Conservation (phyloP, 1,139 yeast species). For the Meyerozyma athensensis region DNA sequence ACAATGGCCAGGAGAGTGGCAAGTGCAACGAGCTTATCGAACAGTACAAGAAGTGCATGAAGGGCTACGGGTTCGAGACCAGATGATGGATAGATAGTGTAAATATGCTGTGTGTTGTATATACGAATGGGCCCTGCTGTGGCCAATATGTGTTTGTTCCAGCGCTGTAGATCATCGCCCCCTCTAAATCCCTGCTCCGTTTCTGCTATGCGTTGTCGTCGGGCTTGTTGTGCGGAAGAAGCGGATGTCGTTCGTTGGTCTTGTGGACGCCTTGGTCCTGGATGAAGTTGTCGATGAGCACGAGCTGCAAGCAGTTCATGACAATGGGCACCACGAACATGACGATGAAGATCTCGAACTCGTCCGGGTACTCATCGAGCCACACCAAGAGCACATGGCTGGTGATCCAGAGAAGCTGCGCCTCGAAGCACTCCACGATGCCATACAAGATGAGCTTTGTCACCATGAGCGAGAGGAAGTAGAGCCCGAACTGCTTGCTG, state of each 20-base stretch:
- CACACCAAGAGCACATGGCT: conserved; percentile 55
- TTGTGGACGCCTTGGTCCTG: conserved; percentile 41
- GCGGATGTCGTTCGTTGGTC: conserved; percentile 14
- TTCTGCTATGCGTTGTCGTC: conserved; percentile 2
- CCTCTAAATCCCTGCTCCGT: not conserved
- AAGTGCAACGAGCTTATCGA: conserved; percentile 71
- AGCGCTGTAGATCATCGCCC: not conserved
- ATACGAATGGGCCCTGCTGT: no score
- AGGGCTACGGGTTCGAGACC: conserved; percentile 74
- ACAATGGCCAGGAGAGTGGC: conserved; percentile 79
- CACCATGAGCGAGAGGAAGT: conserved; percentile 56
- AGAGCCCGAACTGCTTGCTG: conserved; percentile 67
- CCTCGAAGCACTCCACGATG: conserved; percentile 36
- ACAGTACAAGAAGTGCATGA: conserved; percentile 84
- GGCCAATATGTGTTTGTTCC: no score
- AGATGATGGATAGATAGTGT: conserved; percentile 6
- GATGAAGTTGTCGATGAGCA: conserved; percentile 82
- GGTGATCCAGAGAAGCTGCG: conserved; percentile 42
- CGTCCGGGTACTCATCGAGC: conserved; percentile 72
- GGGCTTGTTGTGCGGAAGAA: not conserved
- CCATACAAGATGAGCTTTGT: conserved; percentile 53
- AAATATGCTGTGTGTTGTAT: no score
- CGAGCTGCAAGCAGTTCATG: conserved; percentile 83
- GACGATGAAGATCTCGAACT: conserved; percentile 78
- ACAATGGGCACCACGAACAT: conserved; percentile 75